These are phyloP conservation scores for Epichloe brachyelytri DNA, from an alignment of 2,329 filamentous ascomycete species.

Conservation along the genomic window DNA sequence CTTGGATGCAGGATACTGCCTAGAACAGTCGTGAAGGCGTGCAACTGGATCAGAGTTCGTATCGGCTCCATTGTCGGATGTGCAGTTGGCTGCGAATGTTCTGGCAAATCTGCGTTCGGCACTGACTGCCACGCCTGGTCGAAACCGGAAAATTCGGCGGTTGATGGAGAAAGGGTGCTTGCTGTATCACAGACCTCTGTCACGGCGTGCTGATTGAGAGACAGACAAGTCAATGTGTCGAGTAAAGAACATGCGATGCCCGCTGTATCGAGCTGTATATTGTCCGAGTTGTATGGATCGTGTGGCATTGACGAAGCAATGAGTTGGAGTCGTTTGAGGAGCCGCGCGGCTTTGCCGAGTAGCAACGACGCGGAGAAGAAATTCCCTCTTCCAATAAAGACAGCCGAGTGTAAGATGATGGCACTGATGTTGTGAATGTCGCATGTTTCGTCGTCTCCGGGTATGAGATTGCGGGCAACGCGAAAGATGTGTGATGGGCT, in stretches of 20 bases:
- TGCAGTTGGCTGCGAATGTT: neutral
- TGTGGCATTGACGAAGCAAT: slow-evolving; percentile 1
- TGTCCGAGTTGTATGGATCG: slow-evolving; percentile 3
- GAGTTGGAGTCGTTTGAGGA: slow-evolving; percentile 21
- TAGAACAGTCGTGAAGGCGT: neutral
- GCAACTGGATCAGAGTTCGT: slow-evolving; percentile 3
- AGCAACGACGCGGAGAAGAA: slow-evolving; percentile 48
- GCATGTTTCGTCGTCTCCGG: slow-evolving; percentile 32
- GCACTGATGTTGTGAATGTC: slow-evolving; percentile 26
- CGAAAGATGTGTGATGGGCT: slow-evolving; percentile 30
- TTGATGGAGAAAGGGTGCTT: neutral
- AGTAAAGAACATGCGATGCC: slow-evolving; percentile 47
- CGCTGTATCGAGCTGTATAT: slow-evolving; percentile 10
- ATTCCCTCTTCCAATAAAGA: slow-evolving; percentile 48
- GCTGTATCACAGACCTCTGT: neutral
- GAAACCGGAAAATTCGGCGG: neutral
- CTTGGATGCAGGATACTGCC: neutral
- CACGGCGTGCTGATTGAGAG: neutral
- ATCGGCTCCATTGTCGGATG: slow-evolving; percentile 2
- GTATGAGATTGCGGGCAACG: slow-evolving; percentile 36
- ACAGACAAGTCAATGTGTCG: slow-evolving; percentile 23
- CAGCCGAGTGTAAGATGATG: slow-evolving; percentile 44
- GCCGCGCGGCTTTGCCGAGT: slow-evolving; percentile 46
- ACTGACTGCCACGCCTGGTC: slow-evolving; percentile 1
- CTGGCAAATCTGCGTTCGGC: neutral